Base-by-base conservation (phyloP, 1,284 basidiomycete genomes). In the Coniferiporia sulphurascens region DNA sequence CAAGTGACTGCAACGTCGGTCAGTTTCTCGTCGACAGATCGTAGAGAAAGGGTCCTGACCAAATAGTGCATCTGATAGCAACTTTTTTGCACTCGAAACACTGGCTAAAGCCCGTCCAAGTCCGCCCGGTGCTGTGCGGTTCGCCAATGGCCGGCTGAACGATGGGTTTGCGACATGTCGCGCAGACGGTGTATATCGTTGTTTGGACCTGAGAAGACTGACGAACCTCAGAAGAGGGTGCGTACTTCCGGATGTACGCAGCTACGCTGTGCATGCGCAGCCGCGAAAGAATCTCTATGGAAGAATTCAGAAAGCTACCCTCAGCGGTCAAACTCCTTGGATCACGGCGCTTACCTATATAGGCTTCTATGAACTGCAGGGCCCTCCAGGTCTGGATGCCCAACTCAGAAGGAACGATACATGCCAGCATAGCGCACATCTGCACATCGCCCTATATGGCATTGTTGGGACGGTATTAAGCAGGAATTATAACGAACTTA, bases 221-320 rank as follows among this genome's bases (percentile, higher is more conserved):
- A 35, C 76, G 75, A 13, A 89, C 72, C 8, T 79, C 78, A 5
- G 83, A 78, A 0, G 76, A 67, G 8, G 71, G 66, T 8, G 78
- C 78, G 66, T 81, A 79, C 67, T 89, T 91, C 50, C 88, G 81
- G 46, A 91, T 66, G 69, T 90, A 88, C 0, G 89, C 86, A 5
- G 86, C 85, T 54, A 78, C 79, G 0, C 81, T 76, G 64, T 87
- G 78, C 44, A 91, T 68, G 35, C 81, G 80, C 43, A 84, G 70
- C 12, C 87, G 80, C 36, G 74, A 76, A 38, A 91, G 71, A 46
- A 85, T 72, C 38, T 89, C 89, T 91, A 62, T 0, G 52, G 6
- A 8, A 15, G 19, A 38, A 10, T 49, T 61, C n/a, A 54, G 34
- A 51, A 9, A 41, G 45, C 22, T 49, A 49, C 8, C n/a, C n/a